Evolutionary conservation across 2,329 filamentous ascomycete species (phyloP).

Genomic region (Fusarium globosum): DNA sequence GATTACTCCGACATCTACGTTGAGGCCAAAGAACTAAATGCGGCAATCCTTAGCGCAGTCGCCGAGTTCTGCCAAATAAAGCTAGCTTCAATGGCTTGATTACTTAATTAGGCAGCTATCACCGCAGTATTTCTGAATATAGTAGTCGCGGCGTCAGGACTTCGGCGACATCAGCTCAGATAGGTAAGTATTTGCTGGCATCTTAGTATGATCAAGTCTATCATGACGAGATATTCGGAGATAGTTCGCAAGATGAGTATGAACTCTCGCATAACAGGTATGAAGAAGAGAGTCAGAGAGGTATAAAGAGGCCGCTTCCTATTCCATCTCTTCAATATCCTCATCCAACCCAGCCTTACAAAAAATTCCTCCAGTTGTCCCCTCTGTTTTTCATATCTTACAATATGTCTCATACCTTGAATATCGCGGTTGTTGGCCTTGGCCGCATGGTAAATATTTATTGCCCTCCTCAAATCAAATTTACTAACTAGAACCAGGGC

Average conservation of each 20-base stretch:
- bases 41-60: accelerated
- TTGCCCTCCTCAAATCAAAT: accelerated
- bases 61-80: accelerated
- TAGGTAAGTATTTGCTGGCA: accelerated
- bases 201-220: neutral
- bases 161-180: accelerated
- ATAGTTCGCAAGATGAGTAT: neutral
- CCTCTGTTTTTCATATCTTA: accelerated
- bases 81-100: accelerated
- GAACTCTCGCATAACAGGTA: accelerated
- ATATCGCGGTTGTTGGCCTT: conserved; percentile 35
- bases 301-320: accelerated
- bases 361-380: accelerated
- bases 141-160: accelerated
- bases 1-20: accelerated
- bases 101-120: accelerated
- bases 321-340: neutral
- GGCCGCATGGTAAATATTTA: conserved; percentile 21
- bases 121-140: accelerated
- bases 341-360: neutral
- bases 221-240: neutral
- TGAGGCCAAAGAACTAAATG: accelerated
- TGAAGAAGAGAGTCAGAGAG: neutral
- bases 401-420: conserved; percentile 16
- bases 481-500: neutral